Evolutionary conservation across 768 basidiomycete genomes (phyloP), one percentile per base, ranked within the genome.

Genomic region (Leccinum truebloodii): DNA sequence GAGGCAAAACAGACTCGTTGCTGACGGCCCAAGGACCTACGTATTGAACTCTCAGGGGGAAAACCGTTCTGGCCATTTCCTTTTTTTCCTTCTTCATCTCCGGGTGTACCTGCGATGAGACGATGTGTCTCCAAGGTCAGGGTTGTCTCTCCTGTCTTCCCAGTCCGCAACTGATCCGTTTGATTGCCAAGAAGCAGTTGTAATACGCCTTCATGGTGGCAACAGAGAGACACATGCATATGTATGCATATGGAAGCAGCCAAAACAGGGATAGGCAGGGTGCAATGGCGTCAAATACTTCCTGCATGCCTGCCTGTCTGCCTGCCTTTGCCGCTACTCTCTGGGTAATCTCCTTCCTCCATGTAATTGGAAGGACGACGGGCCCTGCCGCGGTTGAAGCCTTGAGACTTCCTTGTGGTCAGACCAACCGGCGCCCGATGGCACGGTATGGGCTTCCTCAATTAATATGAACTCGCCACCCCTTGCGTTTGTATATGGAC

Each of bases 361-460:
- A 55, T 62, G 53, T 55, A 48, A 24, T 39, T 39, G 53, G 35
- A 44, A 54, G 54, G 39, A 50, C 16, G 49, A n/a, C 44, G 35
- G 13, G 32, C 53, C 58, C 44, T 48, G 63, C 70, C 51, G 69
- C 57, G 67, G 63, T 71, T 51, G 20, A 46, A 46, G 65, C 69
- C 69, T 63, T 54, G 61, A 71, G 69, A 64, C 61, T 50, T 69
- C 69, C 65, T 69, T 69, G 69, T 53, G 69, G 60, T 59, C 26
- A 28, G 52, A 37, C 52, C 44, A 46, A 39, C 48, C 37, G 39
- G 57, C 44, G 61, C 57, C 62, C 50, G 57, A 59, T 58, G 35
- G 30, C 22, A 20, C 12, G 8, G 28, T 35, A 48, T 41, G 48
- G 12, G 48, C 57, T 58, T 46, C 62, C 52, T 64, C 62, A 49